These are phyloP conservation scores for Colletotrichum sp. DNA, from an alignment of 2,329 filamentous ascomycete genomes.

Conservation along the genomic window DNA sequence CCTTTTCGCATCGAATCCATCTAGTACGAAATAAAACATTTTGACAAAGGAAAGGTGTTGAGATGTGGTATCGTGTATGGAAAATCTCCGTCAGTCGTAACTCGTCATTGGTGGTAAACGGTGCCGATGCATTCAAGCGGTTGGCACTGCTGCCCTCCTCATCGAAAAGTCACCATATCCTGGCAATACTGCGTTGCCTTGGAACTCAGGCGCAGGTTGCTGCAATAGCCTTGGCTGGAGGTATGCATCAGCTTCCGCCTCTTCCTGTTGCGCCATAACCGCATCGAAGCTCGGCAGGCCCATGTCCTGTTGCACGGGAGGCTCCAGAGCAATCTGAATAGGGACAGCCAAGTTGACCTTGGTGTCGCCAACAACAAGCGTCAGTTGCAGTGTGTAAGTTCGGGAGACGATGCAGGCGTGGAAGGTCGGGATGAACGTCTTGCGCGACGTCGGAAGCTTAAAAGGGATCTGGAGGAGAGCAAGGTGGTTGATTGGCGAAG, in stretches of 20 bases:
- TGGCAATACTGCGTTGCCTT: conserved; percentile 39
- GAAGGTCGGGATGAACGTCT: conserved; percentile 60
- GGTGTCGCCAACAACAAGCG: conserved; percentile 45
- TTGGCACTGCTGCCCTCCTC: background rate
- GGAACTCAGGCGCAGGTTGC: conserved; percentile 35
- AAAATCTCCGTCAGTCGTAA: background rate
- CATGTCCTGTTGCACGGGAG: conserved; percentile 26
- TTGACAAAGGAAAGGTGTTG: background rate
- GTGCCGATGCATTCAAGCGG: background rate
- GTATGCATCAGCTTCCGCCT: conserved; percentile 47
- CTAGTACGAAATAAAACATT: background rate
- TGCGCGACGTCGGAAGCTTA: conserved; percentile 48
- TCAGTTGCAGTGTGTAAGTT: conserved; percentile 56
- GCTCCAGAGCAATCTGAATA: conserved; percentile 55
- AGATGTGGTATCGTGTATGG: background rate
- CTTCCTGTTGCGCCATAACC: conserved; percentile 44
- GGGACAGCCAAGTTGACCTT: conserved; percentile 52
- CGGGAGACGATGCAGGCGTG: conserved; percentile 62
- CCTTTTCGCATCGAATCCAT: background rate
- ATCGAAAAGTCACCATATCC: conserved; percentile 38
- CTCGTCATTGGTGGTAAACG: background rate
- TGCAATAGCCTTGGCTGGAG: conserved; percentile 45
- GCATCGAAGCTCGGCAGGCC: conserved; percentile 56
- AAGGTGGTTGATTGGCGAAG: conserved; percentile 42
- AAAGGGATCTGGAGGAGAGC: conserved; percentile 53